These are phyloP conservation scores for Kockovaella imperatae DNA, from an alignment of 768 basidiomycete species.

Conservation along the genomic window DNA sequence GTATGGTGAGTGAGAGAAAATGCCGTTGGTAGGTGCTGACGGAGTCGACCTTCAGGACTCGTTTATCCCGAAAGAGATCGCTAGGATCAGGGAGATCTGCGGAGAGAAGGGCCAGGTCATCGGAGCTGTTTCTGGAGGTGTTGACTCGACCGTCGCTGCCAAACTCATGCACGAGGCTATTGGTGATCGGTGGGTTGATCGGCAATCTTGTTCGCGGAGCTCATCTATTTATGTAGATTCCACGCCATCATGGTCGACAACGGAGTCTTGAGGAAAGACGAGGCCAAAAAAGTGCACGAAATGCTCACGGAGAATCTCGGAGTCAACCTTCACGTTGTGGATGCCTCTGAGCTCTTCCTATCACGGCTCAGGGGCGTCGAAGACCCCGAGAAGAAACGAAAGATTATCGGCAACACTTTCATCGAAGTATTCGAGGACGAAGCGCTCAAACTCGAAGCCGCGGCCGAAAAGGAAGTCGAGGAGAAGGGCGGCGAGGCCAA, in stretches of 20 bases:
- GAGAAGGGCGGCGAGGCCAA: constrained; percentile 59
- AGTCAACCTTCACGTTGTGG: constrained; percentile 90
- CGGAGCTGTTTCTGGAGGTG: constrained; percentile 93
- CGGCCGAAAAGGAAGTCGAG: constrained; percentile 65
- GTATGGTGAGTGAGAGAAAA: constrained; percentile 59
- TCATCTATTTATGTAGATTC: constrained; percentile 54
- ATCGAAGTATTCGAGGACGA: constrained; percentile 96
- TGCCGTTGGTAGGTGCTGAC: neutral
- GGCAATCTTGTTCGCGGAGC: neutral
- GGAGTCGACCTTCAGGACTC: constrained; percentile 58
- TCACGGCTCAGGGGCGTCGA: constrained; percentile 79
- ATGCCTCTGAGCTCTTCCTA: constrained; percentile 90
- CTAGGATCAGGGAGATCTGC: constrained; percentile 86
- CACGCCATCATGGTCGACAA: constrained; percentile 99
- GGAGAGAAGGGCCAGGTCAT: constrained; percentile 92
- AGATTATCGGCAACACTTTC: constrained; percentile 98
- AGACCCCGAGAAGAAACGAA: constrained; percentile 93
- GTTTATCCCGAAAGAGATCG: constrained; percentile 94
- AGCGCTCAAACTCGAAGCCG: constrained; percentile 76
- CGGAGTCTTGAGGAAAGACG: constrained; percentile 86
- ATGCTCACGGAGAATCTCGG: constrained; percentile 92
- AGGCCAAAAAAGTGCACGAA: constrained; percentile 79
- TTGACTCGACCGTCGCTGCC: constrained; percentile 95
- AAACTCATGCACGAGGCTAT: constrained; percentile 99
- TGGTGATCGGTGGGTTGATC: constrained; percentile 65